Evolutionary conservation across 768 basidiomycete species (phyloP), one percentile per base, ranked within the genome.

Genomic region (Psilocybe azurescens): DNA sequence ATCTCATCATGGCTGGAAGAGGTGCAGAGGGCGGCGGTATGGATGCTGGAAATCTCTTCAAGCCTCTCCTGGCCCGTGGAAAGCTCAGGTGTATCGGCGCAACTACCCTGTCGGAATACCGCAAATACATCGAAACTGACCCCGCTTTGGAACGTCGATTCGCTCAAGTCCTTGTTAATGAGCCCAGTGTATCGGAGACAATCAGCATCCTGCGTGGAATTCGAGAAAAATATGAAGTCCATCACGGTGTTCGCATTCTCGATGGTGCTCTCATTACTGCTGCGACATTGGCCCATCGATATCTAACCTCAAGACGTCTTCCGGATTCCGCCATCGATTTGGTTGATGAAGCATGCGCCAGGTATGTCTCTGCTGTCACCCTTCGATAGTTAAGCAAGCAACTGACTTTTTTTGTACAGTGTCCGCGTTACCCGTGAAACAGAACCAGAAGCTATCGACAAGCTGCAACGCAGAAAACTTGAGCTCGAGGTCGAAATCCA

Each of bases 401-500:
- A 54, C 63, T 4, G n/a, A 60, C 41, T 0, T 38, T 20, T 20
- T 44, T 28, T 39, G 2, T 65, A n/a, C 57, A 92, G 90, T 68
- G 90, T 91, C 30, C 91, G 95, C 60, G 94, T 98, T 28, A 93
- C 93, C 29, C 89, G 94, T 47, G 97, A 99, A 78, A 98, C 95
- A 0, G 87, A 92, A 61, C 97, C 97, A 0, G 97, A 99, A 76
- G 90, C 85, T 3, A 92, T 99, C 69, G 97, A 99, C 77, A 89
- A 89, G 65, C 82, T 98, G 16, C 93, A 97, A 71, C 88, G 95
- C 18, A 84, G 83, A 55, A 95, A 93, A 74, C 85, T 98, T 33
- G 93, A 97, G 71, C 83, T 99, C 30, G 93, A 98, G 70, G 89
- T 99, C 18, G 97, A 97, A 72, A 91, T 97, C 20, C 95, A 97